A percentile compares a stretch with the other conserved stretches of the same genome.
Evolutionary conservation across 2,329 filamentous ascomycete species (phyloP).

Genomic region (Claviceps africana): DNA sequence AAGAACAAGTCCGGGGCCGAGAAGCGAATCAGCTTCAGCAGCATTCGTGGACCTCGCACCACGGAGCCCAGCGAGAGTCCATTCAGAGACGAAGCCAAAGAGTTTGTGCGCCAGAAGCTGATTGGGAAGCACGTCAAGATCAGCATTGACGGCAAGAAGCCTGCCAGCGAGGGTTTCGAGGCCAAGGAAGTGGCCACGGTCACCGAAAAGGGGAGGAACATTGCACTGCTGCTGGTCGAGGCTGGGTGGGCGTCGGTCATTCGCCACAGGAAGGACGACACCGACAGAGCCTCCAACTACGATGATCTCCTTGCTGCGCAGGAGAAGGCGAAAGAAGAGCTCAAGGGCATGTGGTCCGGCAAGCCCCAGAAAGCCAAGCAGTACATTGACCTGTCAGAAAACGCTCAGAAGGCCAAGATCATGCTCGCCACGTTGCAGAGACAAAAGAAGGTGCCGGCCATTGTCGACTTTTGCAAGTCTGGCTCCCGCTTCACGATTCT

Average conservation of each 20-base stretch:
- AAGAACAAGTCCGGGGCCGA: slow-evolving; percentile 74
- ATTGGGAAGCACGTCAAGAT: slow-evolving; percentile 94
- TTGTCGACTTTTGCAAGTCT: slow-evolving; percentile 97
- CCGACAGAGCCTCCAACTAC: slow-evolving; percentile 85
- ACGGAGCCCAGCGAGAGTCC: slow-evolving; percentile 76
- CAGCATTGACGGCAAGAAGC: slow-evolving; percentile 77
- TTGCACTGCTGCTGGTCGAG: slow-evolving; percentile 75
- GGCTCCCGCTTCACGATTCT: slow-evolving; percentile 87
- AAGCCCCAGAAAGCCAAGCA: slow-evolving; percentile 74
- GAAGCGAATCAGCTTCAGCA: slow-evolving; percentile 84
- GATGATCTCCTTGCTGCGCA: slow-evolving; percentile 75
- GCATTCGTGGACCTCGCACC: slow-evolving; percentile 81
- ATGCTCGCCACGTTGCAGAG: slow-evolving; percentile 77
- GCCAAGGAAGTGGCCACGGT: slow-evolving; percentile 90
- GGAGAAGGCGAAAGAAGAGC: slow-evolving; percentile 68
- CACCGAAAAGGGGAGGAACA: slow-evolving; percentile 69
- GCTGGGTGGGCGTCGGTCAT: slow-evolving; percentile 90
- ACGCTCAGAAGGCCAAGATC: slow-evolving; percentile 86
- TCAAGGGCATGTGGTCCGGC: slow-evolving; percentile 89
- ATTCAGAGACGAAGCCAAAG: slow-evolving; percentile 87
- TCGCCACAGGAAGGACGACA: slow-evolving; percentile 86
- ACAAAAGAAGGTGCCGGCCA: slow-evolving; percentile 80
- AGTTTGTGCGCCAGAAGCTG: slow-evolving; percentile 81
- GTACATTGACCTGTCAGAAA: slow-evolving; percentile 84
- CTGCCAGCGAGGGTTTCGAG: slow-evolving; percentile 80